These are phyloP conservation scores for Lachancea nothofagi DNA, from an alignment of 805 yeast species.

Conservation along the genomic window DNA sequence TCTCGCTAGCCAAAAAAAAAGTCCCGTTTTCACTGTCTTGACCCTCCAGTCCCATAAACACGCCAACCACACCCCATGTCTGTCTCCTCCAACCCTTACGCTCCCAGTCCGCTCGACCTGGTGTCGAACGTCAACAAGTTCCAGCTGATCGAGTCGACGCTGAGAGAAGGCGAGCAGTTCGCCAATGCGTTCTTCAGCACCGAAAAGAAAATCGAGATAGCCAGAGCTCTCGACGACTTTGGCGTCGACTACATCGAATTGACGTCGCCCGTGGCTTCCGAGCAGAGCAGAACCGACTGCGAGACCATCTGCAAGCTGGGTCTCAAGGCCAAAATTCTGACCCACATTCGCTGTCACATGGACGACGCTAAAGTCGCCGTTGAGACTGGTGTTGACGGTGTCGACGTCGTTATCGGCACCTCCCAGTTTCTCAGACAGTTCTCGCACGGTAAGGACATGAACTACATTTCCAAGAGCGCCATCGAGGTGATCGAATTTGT, in stretches of 20 bases:
- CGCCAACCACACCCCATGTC: constrained; percentile 7
- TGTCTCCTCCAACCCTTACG: constrained; percentile 67
- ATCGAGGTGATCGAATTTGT: constrained; percentile 95
- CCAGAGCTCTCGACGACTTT: constrained; percentile 93
- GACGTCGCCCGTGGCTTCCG: constrained; percentile 98
- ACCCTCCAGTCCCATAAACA: not conserved
- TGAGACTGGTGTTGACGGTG: constrained; percentile 98
- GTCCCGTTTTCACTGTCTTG: too few species aligned
- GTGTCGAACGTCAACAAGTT: constrained; percentile 83
- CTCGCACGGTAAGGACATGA: constrained; percentile 98
- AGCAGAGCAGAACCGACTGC: constrained; percentile 87
- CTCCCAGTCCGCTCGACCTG: constrained; percentile 90
- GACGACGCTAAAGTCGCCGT: constrained; percentile 97
- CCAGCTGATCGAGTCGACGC: constrained; percentile 89
- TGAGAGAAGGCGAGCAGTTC: constrained; percentile 98
- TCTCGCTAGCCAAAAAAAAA: too few species aligned
- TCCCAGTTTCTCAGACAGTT: constrained; percentile 90
- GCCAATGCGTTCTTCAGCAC: constrained; percentile 95
- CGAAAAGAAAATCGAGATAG: constrained; percentile 93
- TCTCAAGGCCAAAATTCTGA: constrained; percentile 90
- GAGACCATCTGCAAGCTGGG: constrained; percentile 98
- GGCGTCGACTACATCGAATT: constrained; percentile 98
- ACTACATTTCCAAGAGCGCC: constrained; percentile 91
- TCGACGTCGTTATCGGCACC: constrained; percentile 96
- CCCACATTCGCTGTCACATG: constrained; percentile 98